Evolutionary conservation across 2,329 filamentous ascomycete species (phyloP), one percentile per base, ranked within the genome.

Genomic region (Penicillium janthinellum): DNA sequence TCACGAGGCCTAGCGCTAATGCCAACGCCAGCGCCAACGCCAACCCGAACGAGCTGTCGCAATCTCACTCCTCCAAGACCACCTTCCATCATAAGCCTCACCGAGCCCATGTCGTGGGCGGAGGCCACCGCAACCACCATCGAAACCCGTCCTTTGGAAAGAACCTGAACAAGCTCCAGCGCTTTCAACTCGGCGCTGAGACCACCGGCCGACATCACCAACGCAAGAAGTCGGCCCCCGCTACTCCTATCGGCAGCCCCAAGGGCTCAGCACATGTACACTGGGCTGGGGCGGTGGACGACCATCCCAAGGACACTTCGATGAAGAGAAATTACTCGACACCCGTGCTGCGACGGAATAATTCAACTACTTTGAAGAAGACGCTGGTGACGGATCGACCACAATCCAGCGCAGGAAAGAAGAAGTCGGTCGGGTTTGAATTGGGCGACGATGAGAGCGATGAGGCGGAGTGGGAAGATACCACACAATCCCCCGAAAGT

Each of bases 391-490:
- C 69, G 28, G 72, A 71, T 49, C 73, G 72, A 15, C 71, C 73
- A 12, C 65, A 67, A 28, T 67, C 71, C 17, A 75, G 73, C 54
- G 67, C 70, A n/a, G 73, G 73, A 38, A 76, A 74, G 66, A 78
- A 79, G 70, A 80, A 80, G 64, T 73, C 76, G n/a, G 77, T 80
- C 54, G 78, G 79, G 15, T 81, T 81, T 63, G 76, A 81, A 60
- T 65, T 81, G 41, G 79, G 72, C 57, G 77, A 76, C 58, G 76
- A 77, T 15, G 76, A 77, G 39, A 76, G 74, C 56, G 77, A 79
- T 62, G 79, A 81, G 61, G 77, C 70, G 59, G 79, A 81, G 62
- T 81, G 79, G 79, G 79, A 81, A 62, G 78, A 81, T 66, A 79
- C 77, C 28, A 80, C 79, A 22, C 77, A 79, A 62, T 81, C 79